These are phyloP conservation scores for Colletotrichum sp. DNA, from an alignment of 2,329 filamentous ascomycete species.

Conservation along the genomic window DNA sequence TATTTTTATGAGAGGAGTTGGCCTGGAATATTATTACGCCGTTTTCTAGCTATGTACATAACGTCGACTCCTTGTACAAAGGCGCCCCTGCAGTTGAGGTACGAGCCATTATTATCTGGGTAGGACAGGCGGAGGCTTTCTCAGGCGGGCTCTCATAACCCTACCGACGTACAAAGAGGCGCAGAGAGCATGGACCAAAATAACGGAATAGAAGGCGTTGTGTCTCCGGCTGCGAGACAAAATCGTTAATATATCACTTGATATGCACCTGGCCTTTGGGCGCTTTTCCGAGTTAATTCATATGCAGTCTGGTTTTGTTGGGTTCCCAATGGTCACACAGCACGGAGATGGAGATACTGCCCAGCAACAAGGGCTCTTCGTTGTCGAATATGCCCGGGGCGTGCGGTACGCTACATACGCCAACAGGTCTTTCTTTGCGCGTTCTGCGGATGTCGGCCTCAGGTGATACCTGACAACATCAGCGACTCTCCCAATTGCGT, in stretches of 20 bases:
- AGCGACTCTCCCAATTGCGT: not conserved
- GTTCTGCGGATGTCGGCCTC: not conserved
- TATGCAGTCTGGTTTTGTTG: not conserved
- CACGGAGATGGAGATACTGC: not conserved
- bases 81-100: not conserved
- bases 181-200: not conserved
- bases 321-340: not conserved
- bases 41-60: conserved; percentile 4
- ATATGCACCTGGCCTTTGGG: not conserved
- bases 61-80: not conserved
- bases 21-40: not conserved
- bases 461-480: not conserved
- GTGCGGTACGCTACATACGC: not conserved
- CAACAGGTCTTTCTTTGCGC: not conserved
- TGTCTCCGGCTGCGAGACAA: not conserved
- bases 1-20: conserved; percentile 3
- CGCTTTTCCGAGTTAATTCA: not conserved
- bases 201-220: not conserved
- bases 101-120: not conserved
- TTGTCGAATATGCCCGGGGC: not conserved
- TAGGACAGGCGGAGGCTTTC: not conserved
- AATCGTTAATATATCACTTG: not conserved
- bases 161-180: not conserved
- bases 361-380: not conserved
- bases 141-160: not conserved